phyloP scores from a whole-genome alignment of 2,329 filamentous ascomycete genomes.

The Diaporthe citriasiana region DNA sequence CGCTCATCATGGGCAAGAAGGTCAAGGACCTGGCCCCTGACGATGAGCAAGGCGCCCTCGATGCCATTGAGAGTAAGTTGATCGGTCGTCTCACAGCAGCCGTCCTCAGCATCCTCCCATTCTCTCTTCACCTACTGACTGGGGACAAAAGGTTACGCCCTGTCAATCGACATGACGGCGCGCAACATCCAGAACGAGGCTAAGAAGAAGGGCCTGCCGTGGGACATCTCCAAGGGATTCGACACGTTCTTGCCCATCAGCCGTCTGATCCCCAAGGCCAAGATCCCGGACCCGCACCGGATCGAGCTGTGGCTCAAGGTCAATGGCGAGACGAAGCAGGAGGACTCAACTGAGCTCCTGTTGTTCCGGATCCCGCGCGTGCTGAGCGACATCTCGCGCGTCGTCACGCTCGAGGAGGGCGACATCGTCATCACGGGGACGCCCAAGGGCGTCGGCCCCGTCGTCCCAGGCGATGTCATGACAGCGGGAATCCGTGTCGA shows the following conservation, averaged over 20 bases:
- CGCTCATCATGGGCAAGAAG: conserved; percentile 86
- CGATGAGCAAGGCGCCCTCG: conserved; percentile 82
- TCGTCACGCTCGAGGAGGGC: conserved; percentile 93
- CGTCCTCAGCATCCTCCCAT: neutral
- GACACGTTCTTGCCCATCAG: conserved; percentile 96
- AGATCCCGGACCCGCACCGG: conserved; percentile 89
- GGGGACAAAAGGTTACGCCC: conserved; percentile 76
- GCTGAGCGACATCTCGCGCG: conserved; percentile 90
- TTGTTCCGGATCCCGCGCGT: conserved; percentile 91
- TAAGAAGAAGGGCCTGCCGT: conserved; percentile 96
- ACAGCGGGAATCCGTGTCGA: conserved; percentile 83
- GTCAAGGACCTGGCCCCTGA: conserved; percentile 81
- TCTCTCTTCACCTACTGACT: neutral
- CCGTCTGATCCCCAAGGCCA: conserved; percentile 82
- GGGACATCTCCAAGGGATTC: conserved; percentile 97
- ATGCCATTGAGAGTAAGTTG: conserved; percentile 81
- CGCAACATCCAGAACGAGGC: conserved; percentile 96
- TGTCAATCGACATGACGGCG: conserved; percentile 97
- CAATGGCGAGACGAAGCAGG: conserved; percentile 83
- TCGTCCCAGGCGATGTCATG: conserved; percentile 89
- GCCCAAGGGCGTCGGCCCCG: conserved; percentile 92
- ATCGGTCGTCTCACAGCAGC: neutral
- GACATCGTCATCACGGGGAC: conserved; percentile 98
- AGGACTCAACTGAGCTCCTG: conserved; percentile 94
- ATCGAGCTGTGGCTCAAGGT: conserved; percentile 89